Evolutionary conservation across 352 stramenopile genomes (phyloP).

Genomic region (Pythium rishiriense): DNA sequence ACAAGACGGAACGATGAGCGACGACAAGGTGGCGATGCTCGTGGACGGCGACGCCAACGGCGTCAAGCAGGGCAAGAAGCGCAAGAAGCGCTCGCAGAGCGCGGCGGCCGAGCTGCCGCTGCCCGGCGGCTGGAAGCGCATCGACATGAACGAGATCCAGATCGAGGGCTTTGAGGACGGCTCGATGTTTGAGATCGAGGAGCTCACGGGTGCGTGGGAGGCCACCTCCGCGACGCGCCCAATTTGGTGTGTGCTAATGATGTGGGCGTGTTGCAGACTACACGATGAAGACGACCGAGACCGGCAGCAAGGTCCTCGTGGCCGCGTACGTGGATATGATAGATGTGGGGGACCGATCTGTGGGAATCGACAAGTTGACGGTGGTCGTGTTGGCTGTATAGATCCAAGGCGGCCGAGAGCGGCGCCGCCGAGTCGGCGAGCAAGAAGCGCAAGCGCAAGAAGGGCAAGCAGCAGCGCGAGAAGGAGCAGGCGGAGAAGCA

Average conservation of each 20-base stretch:
- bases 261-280: too few relatives aligned
- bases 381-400: too few relatives aligned
- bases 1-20: conserved; percentile 11
- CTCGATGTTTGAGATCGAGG: conserved; percentile 80
- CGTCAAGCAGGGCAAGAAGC: conserved; percentile 50
- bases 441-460: conserved; percentile 61
- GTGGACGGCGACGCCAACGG: conserved; percentile 22
- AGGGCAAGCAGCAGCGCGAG: conserved; percentile 36
- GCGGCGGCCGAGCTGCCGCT: conserved; percentile 2
- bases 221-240: too few relatives aligned
- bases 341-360: too few relatives aligned
- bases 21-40: conserved; percentile 34
- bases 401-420: not conserved
- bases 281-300: conserved; percentile 50
- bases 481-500: conserved; percentile 9
- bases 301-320: conserved; percentile 59
- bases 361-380: too few relatives aligned
- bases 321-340: conserved; percentile 23
- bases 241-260: too few relatives aligned
- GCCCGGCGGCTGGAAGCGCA: conserved; percentile 51
- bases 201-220: conserved; percentile 69
- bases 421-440: conserved; percentile 29
- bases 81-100: conserved; percentile 61
- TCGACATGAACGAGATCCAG: conserved; percentile 75
- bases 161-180: conserved; percentile 86